Evolutionary conservation across 1,139 yeast genomes (phyloP), one percentile per base, ranked within the genome.

Genomic region (Geotrichum aggregatum): DNA sequence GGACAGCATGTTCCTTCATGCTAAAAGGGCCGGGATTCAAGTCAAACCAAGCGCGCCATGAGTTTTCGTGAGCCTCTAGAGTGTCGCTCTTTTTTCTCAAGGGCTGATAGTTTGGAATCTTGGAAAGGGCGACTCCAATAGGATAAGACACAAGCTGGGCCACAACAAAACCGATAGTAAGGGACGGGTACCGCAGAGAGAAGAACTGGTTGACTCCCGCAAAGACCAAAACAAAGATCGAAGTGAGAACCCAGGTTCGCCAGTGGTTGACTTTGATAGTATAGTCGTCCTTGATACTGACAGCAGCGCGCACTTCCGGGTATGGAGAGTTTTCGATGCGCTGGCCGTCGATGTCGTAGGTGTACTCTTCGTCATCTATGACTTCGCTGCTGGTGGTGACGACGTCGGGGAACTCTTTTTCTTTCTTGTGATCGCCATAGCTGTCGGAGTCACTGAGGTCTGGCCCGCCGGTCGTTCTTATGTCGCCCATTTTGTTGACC

Each of bases 221-320:
- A 54, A 76, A 73, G 31, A 76, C 61, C 35, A 62, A 36, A 8
- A 65, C 66, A 51, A 76, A 51, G 13, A 49, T 48, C 16, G 41
- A 28, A 3, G 45, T 41, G n/a, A 47, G 31, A 5, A 40, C 40
- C 81, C 81, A 77, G 66, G 73, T 72, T 66, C 82, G 53, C 82
- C 83, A 57, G 79, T 63, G 44, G 79, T 76, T 35, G 78, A 70
- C 66, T 77, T 73, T 41, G 35, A 43, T 33, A 2, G 70, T 57
- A 1, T 72, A 68, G 61, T 78, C 81, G 64, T 78, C 83, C 33
- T 72, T 66, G n/a, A 78, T 71, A 8, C 82, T 80, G 45, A 79
- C 82, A 10, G 82, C 75, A 16, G 82, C 82, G 67, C 83, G 72
- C 45, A 79, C 83, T 63, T 79, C 83, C 1, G 82, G 77, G 61